Evolutionary conservation across 169 alveolate species (phyloP), one percentile per base, ranked within the genome.

Genomic region (Plasmodium malariae): DNA sequence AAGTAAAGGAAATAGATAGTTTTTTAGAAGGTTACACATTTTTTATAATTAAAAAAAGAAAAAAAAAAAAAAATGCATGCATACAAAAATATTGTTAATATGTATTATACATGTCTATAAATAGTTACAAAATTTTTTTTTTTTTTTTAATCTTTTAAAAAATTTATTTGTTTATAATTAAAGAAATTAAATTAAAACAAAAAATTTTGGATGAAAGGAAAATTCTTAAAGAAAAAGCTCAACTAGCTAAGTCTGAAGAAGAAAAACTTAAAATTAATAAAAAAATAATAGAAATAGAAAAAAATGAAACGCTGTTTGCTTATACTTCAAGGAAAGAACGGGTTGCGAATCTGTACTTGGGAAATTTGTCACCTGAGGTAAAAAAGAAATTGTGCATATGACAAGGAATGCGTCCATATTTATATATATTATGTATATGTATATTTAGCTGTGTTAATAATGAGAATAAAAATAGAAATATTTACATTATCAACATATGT

Each of bases 331-430:
- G 88, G 67, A 88, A 70, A 51, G 94, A 89, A 62, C 48, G 76
- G 55, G 59, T 89, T 48, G 86, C 94, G 19, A 94, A 95, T 62
- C 34, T 95, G 30, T 95, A 95, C 49, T 85, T 95, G 43, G 97
- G 97, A 49, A 95, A 95, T 63, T 85, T 95, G 12, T 93, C 97
- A 1, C 89, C 96, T 2, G 95, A 93, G 72, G 97, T 94, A 63
- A 21, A 74, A 43, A 49, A 74, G 51, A 63, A 32, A 30, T n/a
- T n/a, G n/a, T n/a, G n/a, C n/a, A n/a, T n/a, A n/a, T n/a, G n/a
- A n/a, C n/a, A n/a, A n/a, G n/a, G n/a, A n/a, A n/a, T n/a, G n/a
- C n/a, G n/a, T n/a, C n/a, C n/a, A n/a, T n/a, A n/a, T n/a, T n/a
- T n/a, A n/a, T n/a, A n/a, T n/a, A n/a, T n/a, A n/a, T n/a, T n/a